Percentiles rank a stretch among this genome's conserved stretches.
phyloP scores from a whole-genome alignment of 495 filamentous ascomycete genomes.

The Tetracladium setigerum region DNA sequence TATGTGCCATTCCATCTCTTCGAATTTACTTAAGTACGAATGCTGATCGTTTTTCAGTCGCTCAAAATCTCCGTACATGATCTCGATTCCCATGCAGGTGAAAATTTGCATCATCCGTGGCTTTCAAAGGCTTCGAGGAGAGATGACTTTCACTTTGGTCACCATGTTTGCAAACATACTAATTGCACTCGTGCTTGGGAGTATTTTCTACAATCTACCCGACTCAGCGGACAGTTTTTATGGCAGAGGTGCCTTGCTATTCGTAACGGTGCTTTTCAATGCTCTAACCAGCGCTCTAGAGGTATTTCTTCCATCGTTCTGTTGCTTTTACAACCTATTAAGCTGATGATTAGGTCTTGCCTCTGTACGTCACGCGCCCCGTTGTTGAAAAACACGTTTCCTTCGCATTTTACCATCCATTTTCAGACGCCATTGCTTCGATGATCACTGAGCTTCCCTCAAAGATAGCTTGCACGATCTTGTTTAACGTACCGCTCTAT shows the following conservation, averaged over 20 bases:
- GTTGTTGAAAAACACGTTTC: slow-evolving; percentile 86
- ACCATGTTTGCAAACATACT: slow-evolving; percentile 63
- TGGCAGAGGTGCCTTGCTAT: slow-evolving; percentile 46
- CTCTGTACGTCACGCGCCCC: slow-evolving; percentile 73
- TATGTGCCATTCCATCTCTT: slow-evolving; percentile 30
- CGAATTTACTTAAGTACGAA: slow-evolving; percentile 42
- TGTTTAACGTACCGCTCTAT: slow-evolving; percentile 67
- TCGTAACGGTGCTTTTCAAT: slow-evolving; percentile 46
- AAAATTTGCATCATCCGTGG: slow-evolving; percentile 66
- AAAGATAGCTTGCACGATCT: slow-evolving; percentile 22
- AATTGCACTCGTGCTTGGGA: slow-evolving; percentile 53
- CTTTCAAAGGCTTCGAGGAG: slow-evolving; percentile 57
- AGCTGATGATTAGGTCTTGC: slow-evolving; percentile 68
- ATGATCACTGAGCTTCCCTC: slow-evolving; percentile 77
- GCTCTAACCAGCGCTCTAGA: slow-evolving; percentile 47
- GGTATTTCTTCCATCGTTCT: neutral
- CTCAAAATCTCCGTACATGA: slow-evolving; percentile 60
- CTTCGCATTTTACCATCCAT: slow-evolving; percentile 91
- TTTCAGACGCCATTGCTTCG: slow-evolving; percentile 73
- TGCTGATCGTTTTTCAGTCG: slow-evolving; percentile 51
- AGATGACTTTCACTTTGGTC: slow-evolving; percentile 61
- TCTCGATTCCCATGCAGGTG: slow-evolving; percentile 63
- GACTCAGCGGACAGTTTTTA: slow-evolving; percentile 59
- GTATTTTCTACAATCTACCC: slow-evolving; percentile 8
- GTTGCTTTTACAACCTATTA: too few relatives aligned